Evolutionary conservation across 306 rosid genomes (phyloP).

Genomic region (Dicorynia guianensis): DNA sequence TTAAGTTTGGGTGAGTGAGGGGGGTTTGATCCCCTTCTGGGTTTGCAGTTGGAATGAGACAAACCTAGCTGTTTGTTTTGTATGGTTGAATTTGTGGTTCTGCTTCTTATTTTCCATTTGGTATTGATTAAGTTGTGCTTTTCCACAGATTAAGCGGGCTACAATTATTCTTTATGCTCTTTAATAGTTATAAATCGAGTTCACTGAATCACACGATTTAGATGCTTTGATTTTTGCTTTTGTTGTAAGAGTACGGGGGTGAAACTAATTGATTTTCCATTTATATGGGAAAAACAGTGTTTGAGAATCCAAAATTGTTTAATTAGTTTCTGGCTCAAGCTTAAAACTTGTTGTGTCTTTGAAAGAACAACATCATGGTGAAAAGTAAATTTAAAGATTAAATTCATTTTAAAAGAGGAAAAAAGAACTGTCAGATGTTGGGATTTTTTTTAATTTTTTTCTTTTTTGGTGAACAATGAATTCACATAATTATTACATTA

Average conservation of each 20-base stretch:
- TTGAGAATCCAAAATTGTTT: background rate
- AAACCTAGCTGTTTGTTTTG: background rate
- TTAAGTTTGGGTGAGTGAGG: background rate
- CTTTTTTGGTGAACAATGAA: background rate
- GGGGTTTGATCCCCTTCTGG: background rate
- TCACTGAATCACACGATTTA: background rate
- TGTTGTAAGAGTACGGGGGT: background rate
- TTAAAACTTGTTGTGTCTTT: background rate
- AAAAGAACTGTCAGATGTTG: background rate
- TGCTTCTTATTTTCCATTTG: conserved; percentile 12
- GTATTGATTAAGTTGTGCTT: background rate
- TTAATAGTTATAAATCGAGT: background rate
- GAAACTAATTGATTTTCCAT: background rate
- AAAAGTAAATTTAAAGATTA: background rate
- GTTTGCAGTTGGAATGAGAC: background rate
- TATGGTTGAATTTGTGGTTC: background rate
- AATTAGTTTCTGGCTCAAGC: background rate
- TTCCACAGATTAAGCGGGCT: background rate
- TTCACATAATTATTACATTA: background rate
- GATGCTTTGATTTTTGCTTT: background rate
- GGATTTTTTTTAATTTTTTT: background rate
- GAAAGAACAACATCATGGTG: background rate
- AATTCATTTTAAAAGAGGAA: background rate
- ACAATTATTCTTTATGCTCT: no score
- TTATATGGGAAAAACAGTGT: background rate